A percentile compares a stretch with the other conserved stretches of the same genome.
Conservation (phyloP, 306 rosid genomes). For the Coriaria nepalensis region DNA sequence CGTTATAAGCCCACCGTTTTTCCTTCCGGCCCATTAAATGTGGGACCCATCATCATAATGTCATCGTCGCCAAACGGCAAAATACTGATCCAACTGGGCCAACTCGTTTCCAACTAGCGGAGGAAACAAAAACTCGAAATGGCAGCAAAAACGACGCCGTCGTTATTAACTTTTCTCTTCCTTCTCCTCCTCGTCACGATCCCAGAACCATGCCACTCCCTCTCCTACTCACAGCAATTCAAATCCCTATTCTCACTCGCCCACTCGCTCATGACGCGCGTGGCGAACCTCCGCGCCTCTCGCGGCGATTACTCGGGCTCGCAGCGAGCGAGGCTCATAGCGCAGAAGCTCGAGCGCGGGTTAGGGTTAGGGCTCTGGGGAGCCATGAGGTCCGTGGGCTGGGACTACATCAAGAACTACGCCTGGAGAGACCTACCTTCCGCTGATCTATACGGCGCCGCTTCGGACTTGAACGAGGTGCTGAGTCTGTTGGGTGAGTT, state of each 20-base stretch:
- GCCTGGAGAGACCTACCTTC: slow-evolving; percentile 39
- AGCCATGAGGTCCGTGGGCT: slow-evolving; percentile 34
- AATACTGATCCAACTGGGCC: too few relatives aligned
- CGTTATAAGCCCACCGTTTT: too few relatives aligned
- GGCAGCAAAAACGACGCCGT: slow-evolving; percentile 33
- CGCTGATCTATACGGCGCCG: slow-evolving; percentile 37
- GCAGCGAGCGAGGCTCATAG: slow-evolving; percentile 33
- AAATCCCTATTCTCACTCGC: slow-evolving; percentile 39
- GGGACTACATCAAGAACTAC: slow-evolving; percentile 50
- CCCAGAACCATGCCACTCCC: slow-evolving; percentile 29
- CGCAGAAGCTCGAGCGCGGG: slow-evolving; percentile 36
- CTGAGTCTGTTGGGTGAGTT: slow-evolving; percentile 38
- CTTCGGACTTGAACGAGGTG: slow-evolving; percentile 46
- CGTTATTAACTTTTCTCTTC: slow-evolving; percentile 17
- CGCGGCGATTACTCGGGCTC: slow-evolving; percentile 64
- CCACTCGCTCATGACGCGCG: slow-evolving; percentile 50
- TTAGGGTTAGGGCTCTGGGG: slow-evolving; percentile 36
- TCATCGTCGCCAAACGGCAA: too few relatives aligned
- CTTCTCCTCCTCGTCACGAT: slow-evolving; percentile 25
- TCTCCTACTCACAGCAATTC: slow-evolving; percentile 34
- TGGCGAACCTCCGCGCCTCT: slow-evolving; percentile 57
- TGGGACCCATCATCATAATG: too few relatives aligned
- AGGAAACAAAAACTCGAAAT: neutral
- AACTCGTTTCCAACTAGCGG: too few relatives aligned
- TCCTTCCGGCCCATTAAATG: too few relatives aligned